Conservation (phyloP, 495 filamentous ascomycete genomes). For the Pseudoneurospora amorphoporcata region DNA sequence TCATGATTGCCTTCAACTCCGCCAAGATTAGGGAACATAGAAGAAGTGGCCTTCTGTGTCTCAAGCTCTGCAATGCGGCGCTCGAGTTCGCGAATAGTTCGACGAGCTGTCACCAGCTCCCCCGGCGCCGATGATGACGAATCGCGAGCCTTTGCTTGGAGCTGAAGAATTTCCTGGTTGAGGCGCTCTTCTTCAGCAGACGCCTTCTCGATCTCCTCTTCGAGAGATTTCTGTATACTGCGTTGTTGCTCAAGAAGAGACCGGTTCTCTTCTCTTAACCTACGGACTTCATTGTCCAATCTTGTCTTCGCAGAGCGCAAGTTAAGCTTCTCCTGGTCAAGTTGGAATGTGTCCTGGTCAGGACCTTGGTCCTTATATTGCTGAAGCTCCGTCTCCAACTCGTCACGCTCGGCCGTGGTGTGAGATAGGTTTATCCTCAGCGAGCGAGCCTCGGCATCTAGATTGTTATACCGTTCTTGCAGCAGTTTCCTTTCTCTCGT, state of each 20-base stretch:
- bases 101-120: conserved; percentile 34
- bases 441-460: conserved; percentile 51
- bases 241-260: conserved; percentile 39
- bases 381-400: conserved; percentile 48
- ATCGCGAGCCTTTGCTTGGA: conserved; percentile 39
- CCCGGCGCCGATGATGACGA: conserved; percentile 30
- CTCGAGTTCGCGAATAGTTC: conserved; percentile 50
- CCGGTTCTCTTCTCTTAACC: conserved; percentile 48
- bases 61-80: conserved; percentile 49
- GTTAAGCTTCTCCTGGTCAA: conserved; percentile 54
- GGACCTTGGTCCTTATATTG: conserved; percentile 39
- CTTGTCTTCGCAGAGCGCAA: conserved; percentile 48
- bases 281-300: conserved; percentile 48
- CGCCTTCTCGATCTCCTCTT: conserved; percentile 45
- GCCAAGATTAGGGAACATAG: conserved; percentile 44
- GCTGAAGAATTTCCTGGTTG: conserved; percentile 46
- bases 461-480: conserved; percentile 50
- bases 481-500: conserved; percentile 49
- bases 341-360: conserved; percentile 43
- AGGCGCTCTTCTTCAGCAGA: conserved; percentile 47
- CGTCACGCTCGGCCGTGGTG: conserved; percentile 52
- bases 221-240: conserved; percentile 46
- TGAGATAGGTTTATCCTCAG: conserved; percentile 43
- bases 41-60: conserved; percentile 32
- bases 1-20: conserved; percentile 42